A percentile compares a stretch with the other conserved stretches of the same genome.
Evolutionary conservation across 2,329 filamentous ascomycete species (phyloP).

Genomic region (Colletotrichum ledebouriae): DNA sequence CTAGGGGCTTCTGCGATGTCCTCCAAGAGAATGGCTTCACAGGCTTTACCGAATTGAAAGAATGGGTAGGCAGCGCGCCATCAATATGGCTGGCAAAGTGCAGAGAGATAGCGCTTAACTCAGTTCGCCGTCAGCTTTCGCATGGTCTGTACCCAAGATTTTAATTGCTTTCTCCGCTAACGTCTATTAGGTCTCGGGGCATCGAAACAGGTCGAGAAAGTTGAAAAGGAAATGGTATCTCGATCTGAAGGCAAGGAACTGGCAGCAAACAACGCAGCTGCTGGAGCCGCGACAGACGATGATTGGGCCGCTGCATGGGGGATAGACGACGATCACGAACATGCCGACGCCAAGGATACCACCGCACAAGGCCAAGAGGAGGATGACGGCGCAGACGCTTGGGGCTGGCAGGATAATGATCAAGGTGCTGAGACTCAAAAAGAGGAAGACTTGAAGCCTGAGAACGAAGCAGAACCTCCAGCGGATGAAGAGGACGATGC

Average conservation of each 20-base stretch:
- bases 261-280: conserved; percentile 61
- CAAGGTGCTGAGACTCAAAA: conserved; percentile 50
- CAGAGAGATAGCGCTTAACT: conserved; percentile 82
- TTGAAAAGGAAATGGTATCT: conserved; percentile 86
- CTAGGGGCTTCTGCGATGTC: conserved; percentile 73
- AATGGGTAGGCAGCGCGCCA: conserved; percentile 86
- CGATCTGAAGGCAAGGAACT: conserved; percentile 76
- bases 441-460: conserved; percentile 44
- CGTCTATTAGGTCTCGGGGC: conserved; percentile 63
- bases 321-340: conserved; percentile 67
- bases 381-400: conserved; percentile 73
- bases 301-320: conserved; percentile 89
- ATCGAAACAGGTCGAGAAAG: conserved; percentile 80
- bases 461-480: conserved; percentile 39
- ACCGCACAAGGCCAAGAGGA: conserved; percentile 46
- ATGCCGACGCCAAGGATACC: conserved; percentile 46
- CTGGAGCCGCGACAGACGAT: conserved; percentile 59
- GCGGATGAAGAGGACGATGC: conserved; percentile 60
- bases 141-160: conserved; percentile 56
- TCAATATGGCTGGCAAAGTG: conserved; percentile 89
- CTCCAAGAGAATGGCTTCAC: conserved; percentile 75
- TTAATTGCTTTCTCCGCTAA: neutral
- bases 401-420: conserved; percentile 87
- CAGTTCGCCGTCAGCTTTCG: conserved; percentile 77
- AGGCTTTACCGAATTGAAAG: conserved; percentile 72